phyloP scores from a whole-genome alignment of 345 rosid genomes.

The Linum usitatissimum region DNA sequence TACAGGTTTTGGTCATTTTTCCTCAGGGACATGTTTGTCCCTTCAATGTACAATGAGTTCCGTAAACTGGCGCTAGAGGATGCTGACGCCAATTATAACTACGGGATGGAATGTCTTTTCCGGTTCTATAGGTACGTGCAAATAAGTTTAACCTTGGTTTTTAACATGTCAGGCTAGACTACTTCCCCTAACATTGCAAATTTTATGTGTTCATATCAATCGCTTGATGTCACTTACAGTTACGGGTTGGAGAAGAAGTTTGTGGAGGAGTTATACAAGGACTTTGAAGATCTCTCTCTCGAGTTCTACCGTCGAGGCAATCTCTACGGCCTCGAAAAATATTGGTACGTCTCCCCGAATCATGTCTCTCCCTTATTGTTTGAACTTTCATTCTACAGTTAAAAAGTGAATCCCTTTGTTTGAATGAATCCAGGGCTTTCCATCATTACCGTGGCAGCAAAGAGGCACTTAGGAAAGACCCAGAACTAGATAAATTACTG shows the following conservation, averaged over 20 bases:
- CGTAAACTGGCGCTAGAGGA: constrained; percentile 76
- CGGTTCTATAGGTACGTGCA: constrained; percentile 78
- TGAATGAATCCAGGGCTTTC: constrained; percentile 58
- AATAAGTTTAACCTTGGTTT: no score
- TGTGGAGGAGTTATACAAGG: constrained; percentile 61
- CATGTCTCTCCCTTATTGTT: not conserved
- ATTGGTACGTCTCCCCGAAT: constrained; percentile 40
- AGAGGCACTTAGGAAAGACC: constrained; percentile 50
- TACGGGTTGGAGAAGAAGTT: constrained; percentile 88
- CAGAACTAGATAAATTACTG: constrained; percentile 71
- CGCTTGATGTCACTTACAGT: constrained; percentile 31
- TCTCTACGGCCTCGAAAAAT: constrained; percentile 89
- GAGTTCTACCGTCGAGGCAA: constrained; percentile 74
- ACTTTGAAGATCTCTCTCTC: constrained; percentile 75
- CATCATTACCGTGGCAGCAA: constrained; percentile 68
- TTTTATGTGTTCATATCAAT: not conserved
- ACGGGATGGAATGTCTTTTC: constrained; percentile 93
- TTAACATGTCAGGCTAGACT: not conserved
- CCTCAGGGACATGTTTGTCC: constrained; percentile 65
- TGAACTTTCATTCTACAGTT: no score
- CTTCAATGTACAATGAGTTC: constrained; percentile 83
- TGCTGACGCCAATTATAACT: constrained; percentile 66
- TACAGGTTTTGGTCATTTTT: constrained; percentile 95
- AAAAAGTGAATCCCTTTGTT: not conserved
- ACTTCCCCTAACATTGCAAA: not conserved